Evolutionary conservation across 768 basidiomycete species (phyloP).

Genomic region (Candolleomyces efflorescens): DNA sequence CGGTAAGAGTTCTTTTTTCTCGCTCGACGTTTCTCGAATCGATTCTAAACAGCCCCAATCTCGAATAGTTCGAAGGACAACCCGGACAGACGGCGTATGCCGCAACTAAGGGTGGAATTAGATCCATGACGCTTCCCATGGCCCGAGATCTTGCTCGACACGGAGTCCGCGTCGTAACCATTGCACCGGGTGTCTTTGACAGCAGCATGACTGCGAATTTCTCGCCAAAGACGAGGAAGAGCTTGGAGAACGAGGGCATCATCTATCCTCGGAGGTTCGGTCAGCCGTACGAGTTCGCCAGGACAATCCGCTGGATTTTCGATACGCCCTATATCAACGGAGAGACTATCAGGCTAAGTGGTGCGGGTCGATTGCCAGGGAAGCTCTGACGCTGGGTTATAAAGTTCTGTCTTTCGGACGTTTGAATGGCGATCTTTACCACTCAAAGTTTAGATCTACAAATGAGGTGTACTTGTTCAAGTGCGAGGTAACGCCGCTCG

Average conservation of each 20-base stretch:
- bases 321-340: constrained; percentile 55
- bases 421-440: not conserved
- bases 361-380: constrained; percentile 36
- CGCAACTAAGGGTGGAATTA: constrained; percentile 52
- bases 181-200: constrained; percentile 53
- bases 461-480: not conserved
- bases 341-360: constrained; percentile 44
- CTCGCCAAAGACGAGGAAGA: constrained; percentile 30
- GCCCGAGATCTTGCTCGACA: constrained; percentile 53
- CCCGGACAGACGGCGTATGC: constrained; percentile 56
- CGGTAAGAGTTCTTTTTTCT: constrained; percentile 23
- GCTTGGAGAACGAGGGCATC: constrained; percentile 35
- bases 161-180: constrained; percentile 49
- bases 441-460: not conserved
- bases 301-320: constrained; percentile 45
- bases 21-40: not conserved
- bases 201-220: constrained; percentile 40
- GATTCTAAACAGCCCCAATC: not conserved
- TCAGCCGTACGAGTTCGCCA: constrained; percentile 44
- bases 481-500: not conserved
- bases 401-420: not conserved
- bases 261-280: constrained; percentile 47
- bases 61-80: constrained; percentile 47
- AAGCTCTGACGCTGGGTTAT: constrained; percentile 22
- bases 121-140: constrained; percentile 57